phyloP scores from a whole-genome alignment of 108 stramenopile genomes.

The Heterococcus sp. region DNA sequence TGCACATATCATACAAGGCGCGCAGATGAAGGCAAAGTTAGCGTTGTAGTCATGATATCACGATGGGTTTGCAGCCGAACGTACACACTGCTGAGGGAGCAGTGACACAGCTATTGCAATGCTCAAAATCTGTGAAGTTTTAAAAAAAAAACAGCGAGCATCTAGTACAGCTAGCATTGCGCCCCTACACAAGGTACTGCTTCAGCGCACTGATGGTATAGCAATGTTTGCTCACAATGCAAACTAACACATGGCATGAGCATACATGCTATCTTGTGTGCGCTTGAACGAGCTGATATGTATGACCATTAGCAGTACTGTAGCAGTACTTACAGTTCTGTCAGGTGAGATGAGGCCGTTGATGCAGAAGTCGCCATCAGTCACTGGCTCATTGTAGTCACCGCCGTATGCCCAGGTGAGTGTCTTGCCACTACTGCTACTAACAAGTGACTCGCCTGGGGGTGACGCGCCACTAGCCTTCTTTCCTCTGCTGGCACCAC shows the following conservation, averaged over 20 bases:
- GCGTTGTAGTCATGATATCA: background rate
- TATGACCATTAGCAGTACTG: too few species aligned
- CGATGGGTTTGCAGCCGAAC: background rate
- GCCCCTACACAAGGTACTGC: too few species aligned
- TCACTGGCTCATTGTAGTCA: slow-evolving; percentile 74
- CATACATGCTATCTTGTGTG: too few species aligned
- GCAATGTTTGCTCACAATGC: background rate
- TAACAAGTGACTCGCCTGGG: too few species aligned
- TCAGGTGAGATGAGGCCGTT: slow-evolving; percentile 26
- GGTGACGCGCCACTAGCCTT: too few species aligned
- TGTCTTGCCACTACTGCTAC: too few species aligned
- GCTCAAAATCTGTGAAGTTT: background rate
- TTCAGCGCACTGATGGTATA: too few species aligned
- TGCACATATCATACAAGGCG: background rate
- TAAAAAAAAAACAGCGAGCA: background rate
- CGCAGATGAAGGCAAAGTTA: background rate
- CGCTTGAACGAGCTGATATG: too few species aligned
- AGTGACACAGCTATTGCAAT: background rate
- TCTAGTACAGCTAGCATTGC: too few species aligned
- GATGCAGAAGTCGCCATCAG: slow-evolving; percentile 29
- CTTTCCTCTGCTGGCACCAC: too few species aligned
- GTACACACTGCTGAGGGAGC: background rate
- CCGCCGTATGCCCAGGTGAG: slow-evolving; percentile 86
- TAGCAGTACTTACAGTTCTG: background rate
- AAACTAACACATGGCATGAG: too few species aligned